These are phyloP conservation scores for Suhomyces bribrorum DNA, from an alignment of 1,139 yeast species.

Conservation along the genomic window DNA sequence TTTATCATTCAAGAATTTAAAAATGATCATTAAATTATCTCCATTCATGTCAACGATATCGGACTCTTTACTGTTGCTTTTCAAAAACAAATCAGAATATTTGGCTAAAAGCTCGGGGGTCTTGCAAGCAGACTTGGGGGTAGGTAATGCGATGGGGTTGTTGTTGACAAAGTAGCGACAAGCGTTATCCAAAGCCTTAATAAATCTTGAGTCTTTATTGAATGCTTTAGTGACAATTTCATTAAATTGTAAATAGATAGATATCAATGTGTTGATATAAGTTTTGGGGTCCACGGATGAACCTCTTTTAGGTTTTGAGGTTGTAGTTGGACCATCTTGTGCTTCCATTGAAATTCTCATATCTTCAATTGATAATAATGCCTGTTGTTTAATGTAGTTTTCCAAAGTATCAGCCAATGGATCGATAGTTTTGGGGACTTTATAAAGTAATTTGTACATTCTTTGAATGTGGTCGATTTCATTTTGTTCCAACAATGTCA, in stretches of 20 bases:
- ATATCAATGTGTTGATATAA: slow-evolving; percentile 76
- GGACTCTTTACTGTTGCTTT: slow-evolving; percentile 69
- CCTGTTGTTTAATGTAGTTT: slow-evolving; percentile 72
- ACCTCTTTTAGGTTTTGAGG: slow-evolving; percentile 23
- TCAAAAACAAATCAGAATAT: slow-evolving; percentile 82
- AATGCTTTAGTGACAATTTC: slow-evolving; percentile 70
- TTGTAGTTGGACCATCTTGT: slow-evolving; percentile 15
- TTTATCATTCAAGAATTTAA: slow-evolving; percentile 88
- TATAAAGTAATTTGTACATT: slow-evolving; percentile 72
- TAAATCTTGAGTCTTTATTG: slow-evolving; percentile 74
- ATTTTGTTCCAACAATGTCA: slow-evolving; percentile 69
- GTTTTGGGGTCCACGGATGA: slow-evolving; percentile 65
- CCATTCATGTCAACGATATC: slow-evolving; percentile 74
- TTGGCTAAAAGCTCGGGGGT: slow-evolving; percentile 92
- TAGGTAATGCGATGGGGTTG: slow-evolving; percentile 77
- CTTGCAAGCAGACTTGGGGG: slow-evolving; percentile 47
- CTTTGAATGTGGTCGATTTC: slow-evolving; percentile 77
- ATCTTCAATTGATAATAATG: slow-evolving; percentile 66
- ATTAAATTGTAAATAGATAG: slow-evolving; percentile 67
- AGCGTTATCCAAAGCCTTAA: slow-evolving; percentile 86
- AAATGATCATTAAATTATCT: slow-evolving; percentile 82
- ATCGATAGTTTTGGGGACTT: slow-evolving; percentile 72
- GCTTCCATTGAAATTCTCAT: slow-evolving; percentile 45
- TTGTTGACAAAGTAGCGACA: slow-evolving; percentile 82
- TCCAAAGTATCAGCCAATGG: slow-evolving; percentile 79